Percentiles rank a stretch among this genome's conserved stretches.
Evolutionary conservation across 768 basidiomycete genomes (phyloP).

Genomic region (Trametes coccinea): DNA sequence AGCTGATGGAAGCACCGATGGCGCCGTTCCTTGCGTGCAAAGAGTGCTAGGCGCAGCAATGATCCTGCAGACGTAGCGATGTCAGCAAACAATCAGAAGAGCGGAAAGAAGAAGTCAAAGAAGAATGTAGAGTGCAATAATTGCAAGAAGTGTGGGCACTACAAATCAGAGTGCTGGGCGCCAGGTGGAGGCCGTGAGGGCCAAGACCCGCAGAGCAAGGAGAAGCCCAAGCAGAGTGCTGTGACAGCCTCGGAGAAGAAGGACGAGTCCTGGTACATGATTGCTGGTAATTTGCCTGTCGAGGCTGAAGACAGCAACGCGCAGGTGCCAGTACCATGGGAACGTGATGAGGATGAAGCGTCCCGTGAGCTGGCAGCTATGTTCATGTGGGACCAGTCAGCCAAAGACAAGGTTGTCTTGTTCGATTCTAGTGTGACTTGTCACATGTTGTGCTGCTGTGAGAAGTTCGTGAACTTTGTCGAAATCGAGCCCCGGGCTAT

Average conservation of each 20-base stretch:
- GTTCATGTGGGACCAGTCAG: neutral
- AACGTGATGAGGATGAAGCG: no score
- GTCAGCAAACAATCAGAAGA: neutral
- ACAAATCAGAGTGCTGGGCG: slow-evolving; percentile 32
- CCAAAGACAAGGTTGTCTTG: slow-evolving; percentile 23
- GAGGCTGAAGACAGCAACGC: no score
- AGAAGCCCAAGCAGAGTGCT: no score
- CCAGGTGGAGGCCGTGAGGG: slow-evolving; percentile 39
- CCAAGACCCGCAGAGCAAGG: slow-evolving; percentile 34
- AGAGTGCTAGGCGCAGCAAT: neutral
- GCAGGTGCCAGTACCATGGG: no score
- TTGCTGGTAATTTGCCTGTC: no score
- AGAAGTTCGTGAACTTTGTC: slow-evolving; percentile 32
- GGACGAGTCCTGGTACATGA: no score
- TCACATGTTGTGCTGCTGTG: slow-evolving; percentile 36
- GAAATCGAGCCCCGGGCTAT: no score
- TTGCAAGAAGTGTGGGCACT: slow-evolving; percentile 33
- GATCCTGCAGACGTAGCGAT: slow-evolving; percentile 2
- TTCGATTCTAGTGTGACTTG: slow-evolving; percentile 37
- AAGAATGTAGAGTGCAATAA: slow-evolving; percentile 26
- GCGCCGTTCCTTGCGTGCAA: slow-evolving; percentile 5
- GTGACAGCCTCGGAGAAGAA: no score
- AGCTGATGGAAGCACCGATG: slow-evolving; percentile 21
- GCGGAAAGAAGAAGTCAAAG: neutral
- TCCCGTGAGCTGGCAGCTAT: no score